Evolutionary conservation across 2,329 filamentous ascomycete species (phyloP).

Genomic region (Verticillium klebahnii): DNA sequence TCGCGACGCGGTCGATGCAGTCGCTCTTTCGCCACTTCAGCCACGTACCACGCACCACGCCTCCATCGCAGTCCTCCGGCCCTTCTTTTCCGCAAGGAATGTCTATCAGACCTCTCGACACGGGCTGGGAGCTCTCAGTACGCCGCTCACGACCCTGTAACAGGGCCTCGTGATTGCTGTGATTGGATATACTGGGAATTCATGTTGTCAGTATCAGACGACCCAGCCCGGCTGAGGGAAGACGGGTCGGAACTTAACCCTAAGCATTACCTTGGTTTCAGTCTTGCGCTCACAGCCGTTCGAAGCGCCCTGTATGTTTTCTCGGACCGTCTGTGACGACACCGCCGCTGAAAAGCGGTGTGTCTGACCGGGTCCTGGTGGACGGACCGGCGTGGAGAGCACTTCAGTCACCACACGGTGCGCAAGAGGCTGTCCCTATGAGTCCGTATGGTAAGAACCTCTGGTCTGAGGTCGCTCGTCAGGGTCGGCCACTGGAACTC

Average conservation of each 20-base stretch:
- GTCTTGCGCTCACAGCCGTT: slow-evolving; percentile 70
- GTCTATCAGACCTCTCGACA: slow-evolving; percentile 43
- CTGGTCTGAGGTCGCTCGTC: slow-evolving; percentile 70
- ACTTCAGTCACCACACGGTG: slow-evolving; percentile 54
- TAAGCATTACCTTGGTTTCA: slow-evolving; percentile 71
- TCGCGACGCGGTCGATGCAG: slow-evolving; percentile 17
- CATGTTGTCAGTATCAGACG: slow-evolving; percentile 31
- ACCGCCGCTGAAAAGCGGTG: slow-evolving; percentile 48
- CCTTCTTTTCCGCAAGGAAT: slow-evolving; percentile 66
- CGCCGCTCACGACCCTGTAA: slow-evolving; percentile 60
- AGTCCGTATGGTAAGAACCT: slow-evolving; percentile 73
- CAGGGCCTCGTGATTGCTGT: slow-evolving; percentile 46
- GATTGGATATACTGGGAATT: slow-evolving; percentile 35
- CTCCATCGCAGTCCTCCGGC: slow-evolving; percentile 77
- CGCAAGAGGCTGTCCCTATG: slow-evolving; percentile 63
- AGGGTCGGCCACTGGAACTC: slow-evolving; percentile 60
- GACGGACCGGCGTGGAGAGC: slow-evolving; percentile 46
- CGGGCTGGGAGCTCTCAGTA: slow-evolving; percentile 35
- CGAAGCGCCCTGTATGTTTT: slow-evolving; percentile 60
- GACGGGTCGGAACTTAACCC: slow-evolving; percentile 92
- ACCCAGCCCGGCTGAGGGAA: slow-evolving; percentile 51
- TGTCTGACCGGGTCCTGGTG: slow-evolving; percentile 22
- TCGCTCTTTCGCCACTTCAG: slow-evolving; percentile 40
- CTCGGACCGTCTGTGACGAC: slow-evolving; percentile 18
- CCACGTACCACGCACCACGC: slow-evolving; percentile 58